These are phyloP conservation scores for Phytopythium montanum DNA, from an alignment of 352 stramenopile species.

Conservation along the genomic window DNA sequence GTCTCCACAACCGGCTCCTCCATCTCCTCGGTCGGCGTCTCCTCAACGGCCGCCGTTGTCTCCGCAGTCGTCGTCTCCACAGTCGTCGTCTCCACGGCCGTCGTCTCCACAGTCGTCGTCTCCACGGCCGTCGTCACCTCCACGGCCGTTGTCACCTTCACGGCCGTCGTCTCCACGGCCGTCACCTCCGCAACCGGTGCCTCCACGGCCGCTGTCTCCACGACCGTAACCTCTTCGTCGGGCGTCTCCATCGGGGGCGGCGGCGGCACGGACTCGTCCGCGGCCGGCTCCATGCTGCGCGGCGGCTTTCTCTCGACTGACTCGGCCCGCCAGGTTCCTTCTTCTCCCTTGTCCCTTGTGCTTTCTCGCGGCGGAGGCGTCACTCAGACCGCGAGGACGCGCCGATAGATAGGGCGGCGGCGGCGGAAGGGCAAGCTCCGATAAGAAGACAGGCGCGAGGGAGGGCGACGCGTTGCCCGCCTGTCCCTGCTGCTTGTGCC, in stretches of 20 bases:
- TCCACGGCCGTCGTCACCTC: conserved; percentile 5
- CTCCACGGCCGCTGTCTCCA: background rate
- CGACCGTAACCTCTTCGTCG: background rate
- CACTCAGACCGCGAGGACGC: background rate
- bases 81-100: background rate
- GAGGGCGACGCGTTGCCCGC: background rate
- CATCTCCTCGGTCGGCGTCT: background rate
- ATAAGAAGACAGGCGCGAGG: background rate
- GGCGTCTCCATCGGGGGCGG: conserved; percentile 1
- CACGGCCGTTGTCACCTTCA: background rate
- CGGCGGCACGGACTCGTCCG: conserved; percentile 4
- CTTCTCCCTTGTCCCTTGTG: no score
- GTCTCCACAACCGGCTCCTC: conserved; percentile 10
- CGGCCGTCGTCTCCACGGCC: no score
- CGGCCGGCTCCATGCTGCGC: conserved; percentile 6
- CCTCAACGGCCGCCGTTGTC: background rate
- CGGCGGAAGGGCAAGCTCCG: background rate
- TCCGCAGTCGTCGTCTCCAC: background rate
- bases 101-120: conserved; percentile 10
- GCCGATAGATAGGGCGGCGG: background rate
- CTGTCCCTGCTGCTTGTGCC: background rate
- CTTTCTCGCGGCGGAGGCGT: background rate
- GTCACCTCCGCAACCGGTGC: no score
- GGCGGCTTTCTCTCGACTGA: conserved; percentile 5
- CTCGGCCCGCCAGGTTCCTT: no score